Conservation (phyloP, 2,329 filamentous ascomycete genomes). For the Arthroderma sp. region DNA sequence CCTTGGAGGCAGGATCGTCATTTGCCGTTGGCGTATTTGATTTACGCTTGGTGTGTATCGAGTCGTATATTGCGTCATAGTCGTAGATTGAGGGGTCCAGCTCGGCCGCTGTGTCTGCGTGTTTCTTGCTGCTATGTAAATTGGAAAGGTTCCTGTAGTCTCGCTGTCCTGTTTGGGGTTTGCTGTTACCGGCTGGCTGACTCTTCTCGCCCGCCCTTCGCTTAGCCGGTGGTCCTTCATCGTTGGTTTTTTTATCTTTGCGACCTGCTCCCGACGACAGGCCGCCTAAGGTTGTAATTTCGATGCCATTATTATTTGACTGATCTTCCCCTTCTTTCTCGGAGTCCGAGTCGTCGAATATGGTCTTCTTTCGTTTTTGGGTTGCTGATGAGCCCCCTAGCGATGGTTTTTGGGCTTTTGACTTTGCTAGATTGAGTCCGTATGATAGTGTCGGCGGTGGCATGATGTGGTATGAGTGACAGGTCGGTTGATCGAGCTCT, state of each 20-base stretch:
- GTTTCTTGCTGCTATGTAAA: conserved; percentile 32
- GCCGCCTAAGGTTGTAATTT: conserved; percentile 29
- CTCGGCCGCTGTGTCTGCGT: conserved; percentile 30
- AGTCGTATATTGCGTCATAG: conserved; percentile 38
- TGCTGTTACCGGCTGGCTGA: not conserved
- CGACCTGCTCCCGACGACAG: conserved; percentile 7
- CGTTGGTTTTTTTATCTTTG: not conserved
- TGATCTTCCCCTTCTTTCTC: conserved; percentile 15
- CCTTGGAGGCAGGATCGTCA: conserved; percentile 14
- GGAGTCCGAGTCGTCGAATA: conserved; percentile 33
- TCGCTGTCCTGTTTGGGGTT: conserved; percentile 6
- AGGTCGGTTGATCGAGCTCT: no score
- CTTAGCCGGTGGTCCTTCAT: not conserved
- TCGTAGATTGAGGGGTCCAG: conserved; percentile 37
- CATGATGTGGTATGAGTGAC: conserved; percentile 3
- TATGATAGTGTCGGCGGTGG: conserved; percentile 25
- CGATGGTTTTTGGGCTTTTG: conserved; percentile 18
- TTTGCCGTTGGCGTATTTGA: conserved; percentile 14
- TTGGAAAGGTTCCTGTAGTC: conserved; percentile 34
- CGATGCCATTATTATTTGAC: conserved; percentile 11
- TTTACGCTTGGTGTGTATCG: conserved; percentile 28
- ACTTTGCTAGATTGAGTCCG: conserved; percentile 31
- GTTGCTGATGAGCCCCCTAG: conserved; percentile 15
- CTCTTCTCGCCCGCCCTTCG: not conserved
- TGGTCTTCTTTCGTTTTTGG: conserved; percentile 36